phyloP scores from a whole-genome alignment of 495 filamentous ascomycete genomes.

The Mycothermus thermophilus region DNA sequence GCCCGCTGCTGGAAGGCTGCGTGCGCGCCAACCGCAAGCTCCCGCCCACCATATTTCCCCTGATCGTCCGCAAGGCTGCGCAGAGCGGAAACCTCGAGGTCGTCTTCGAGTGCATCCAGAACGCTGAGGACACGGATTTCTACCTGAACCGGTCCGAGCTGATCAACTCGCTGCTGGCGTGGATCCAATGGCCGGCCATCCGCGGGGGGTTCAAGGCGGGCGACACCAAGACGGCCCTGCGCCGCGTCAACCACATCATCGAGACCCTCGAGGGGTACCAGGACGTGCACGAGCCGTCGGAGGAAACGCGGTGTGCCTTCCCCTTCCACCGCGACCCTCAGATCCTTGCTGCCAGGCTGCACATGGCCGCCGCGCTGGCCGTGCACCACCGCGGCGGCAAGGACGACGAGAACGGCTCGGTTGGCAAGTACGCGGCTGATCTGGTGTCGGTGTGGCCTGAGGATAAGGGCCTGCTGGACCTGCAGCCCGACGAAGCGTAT shows the following conservation, averaged over 20 bases:
- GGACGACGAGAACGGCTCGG: conserved; percentile 16
- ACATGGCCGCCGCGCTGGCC: conserved; percentile 25
- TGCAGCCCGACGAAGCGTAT: conserved; percentile 20
- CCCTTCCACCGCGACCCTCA: conserved; percentile 27
- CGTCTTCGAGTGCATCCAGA: conserved; percentile 41
- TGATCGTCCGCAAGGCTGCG: conserved; percentile 30
- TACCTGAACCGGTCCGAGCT: conserved; percentile 27
- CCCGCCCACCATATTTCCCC: conserved; percentile 15
- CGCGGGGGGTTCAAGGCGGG: conserved; percentile 25
- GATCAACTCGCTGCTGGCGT: conserved; percentile 35
- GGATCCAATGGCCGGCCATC: conserved; percentile 36
- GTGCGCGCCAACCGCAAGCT: conserved; percentile 27
- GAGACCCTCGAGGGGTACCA: conserved; percentile 39
- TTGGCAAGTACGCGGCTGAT: conserved; percentile 22
- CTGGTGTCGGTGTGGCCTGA: conserved; percentile 26
- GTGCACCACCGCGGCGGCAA: conserved; percentile 12
- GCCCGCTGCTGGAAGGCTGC: conserved; percentile 41
- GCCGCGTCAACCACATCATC: conserved; percentile 35
- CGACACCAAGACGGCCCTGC: conserved; percentile 24
- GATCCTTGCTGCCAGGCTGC: conserved; percentile 22
- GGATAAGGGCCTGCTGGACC: conserved; percentile 15
- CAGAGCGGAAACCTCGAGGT: conserved; percentile 26
- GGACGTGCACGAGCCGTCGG: conserved; percentile 20
- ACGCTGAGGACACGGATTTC: conserved; percentile 36
- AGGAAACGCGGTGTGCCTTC: background rate